Evolutionary conservation across 495 filamentous ascomycete species (phyloP).

Genomic region (Delitschia confertaspora): DNA sequence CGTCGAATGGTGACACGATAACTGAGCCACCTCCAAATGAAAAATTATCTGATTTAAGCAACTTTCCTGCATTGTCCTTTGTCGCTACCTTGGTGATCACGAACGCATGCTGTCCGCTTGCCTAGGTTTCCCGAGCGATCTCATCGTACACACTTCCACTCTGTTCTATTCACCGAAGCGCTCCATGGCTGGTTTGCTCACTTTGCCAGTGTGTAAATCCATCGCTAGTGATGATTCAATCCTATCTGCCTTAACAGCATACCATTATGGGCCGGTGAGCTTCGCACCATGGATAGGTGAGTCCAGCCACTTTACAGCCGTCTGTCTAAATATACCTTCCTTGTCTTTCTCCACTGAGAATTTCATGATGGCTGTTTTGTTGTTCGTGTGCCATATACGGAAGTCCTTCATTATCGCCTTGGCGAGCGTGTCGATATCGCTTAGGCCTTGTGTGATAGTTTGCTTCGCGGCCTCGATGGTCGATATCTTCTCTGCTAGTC

Average conservation of each 20-base stretch:
- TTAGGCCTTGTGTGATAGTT: neutral
- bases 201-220: slow-evolving; percentile 4
- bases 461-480: neutral
- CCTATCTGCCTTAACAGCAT: slow-evolving; percentile 12
- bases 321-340: slow-evolving; percentile 6
- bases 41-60: too few relatives aligned
- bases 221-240: slow-evolving; percentile 13
- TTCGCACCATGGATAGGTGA: slow-evolving; percentile 2
- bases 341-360: slow-evolving; percentile 10
- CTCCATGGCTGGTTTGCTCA: slow-evolving; percentile 1
- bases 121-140: too few relatives aligned
- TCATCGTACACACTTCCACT: too few relatives aligned
- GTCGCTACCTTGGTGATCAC: too few relatives aligned
- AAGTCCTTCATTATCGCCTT: slow-evolving; percentile 2
- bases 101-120: too few relatives aligned
- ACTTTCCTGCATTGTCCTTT: too few relatives aligned
- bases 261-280: slow-evolving; percentile 10
- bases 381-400: neutral
- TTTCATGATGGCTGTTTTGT: slow-evolving; percentile 7
- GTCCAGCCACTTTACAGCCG: slow-evolving; percentile 9
- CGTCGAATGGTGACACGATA: slow-evolving; percentile 14
- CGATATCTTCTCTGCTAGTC: neutral
- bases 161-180: too few relatives aligned
- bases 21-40: slow-evolving; percentile 9
- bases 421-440: neutral